These are phyloP conservation scores for Chalaropsis ovoidea DNA, from an alignment of 2,329 filamentous ascomycete genomes.

Conservation along the genomic window DNA sequence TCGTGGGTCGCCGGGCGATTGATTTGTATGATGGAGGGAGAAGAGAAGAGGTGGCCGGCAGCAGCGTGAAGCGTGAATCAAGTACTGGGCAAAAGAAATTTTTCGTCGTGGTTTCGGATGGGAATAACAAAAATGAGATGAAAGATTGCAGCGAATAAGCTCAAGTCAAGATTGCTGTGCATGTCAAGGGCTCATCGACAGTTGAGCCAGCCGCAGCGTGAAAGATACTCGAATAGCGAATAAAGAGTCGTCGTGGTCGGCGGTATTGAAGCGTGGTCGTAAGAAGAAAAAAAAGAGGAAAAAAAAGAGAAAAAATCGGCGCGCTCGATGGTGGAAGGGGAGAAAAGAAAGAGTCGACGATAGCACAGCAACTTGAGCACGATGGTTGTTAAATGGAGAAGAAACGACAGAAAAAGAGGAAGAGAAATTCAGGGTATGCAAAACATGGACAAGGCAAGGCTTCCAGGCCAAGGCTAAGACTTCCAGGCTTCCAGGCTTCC, in stretches of 20 bases:
- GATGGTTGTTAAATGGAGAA: background rate
- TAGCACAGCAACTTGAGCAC: background rate
- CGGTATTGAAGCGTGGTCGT: background rate
- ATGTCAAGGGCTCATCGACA: slow-evolving; percentile 7
- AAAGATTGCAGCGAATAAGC: slow-evolving; percentile 10
- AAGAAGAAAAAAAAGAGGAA: background rate
- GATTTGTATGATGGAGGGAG: background rate
- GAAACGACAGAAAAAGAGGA: background rate
- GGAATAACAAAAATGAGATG: background rate
- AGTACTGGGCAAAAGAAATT: background rate
- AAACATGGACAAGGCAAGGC: background rate
- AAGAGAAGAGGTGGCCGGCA: background rate
- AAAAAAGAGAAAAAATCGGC: background rate
- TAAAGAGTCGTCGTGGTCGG: slow-evolving; percentile 4
- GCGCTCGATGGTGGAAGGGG: background rate
- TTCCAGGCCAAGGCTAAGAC: background rate
- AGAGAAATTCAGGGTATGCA: background rate
- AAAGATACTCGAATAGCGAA: slow-evolving; percentile 9
- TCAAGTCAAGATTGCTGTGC: background rate
- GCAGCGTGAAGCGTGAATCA: slow-evolving; percentile 1
- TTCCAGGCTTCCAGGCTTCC: background rate
- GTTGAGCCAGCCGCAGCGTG: background rate
- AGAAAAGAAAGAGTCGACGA: background rate
- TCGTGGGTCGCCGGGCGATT: background rate
- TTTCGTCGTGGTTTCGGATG: slow-evolving; percentile 5